phyloP scores from a whole-genome alignment of 164 flowering plant genomes.

The Nelumbo lutea region DNA sequence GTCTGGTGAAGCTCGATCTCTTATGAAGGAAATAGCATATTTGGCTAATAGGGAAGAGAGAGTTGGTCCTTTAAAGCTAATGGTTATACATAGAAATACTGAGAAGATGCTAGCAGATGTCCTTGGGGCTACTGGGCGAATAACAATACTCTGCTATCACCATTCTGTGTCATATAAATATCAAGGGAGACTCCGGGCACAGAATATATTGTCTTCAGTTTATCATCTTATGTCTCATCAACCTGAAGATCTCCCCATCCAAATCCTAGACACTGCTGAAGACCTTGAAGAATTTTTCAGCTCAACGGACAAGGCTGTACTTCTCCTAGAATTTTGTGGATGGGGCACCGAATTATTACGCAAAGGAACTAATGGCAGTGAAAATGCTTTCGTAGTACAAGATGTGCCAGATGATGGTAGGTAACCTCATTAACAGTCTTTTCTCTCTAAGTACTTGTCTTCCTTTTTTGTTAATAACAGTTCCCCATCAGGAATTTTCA shows the following conservation, averaged over 20 bases:
- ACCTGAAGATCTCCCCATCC: conserved; percentile 64
- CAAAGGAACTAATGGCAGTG: conserved; percentile 28
- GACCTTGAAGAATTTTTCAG: conserved; percentile 49
- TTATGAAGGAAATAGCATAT: conserved; percentile 57
- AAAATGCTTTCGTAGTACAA: conserved; percentile 14
- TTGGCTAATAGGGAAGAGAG: conserved; percentile 28
- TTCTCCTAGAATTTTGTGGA: conserved; percentile 84
- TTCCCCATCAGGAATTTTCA: neutral
- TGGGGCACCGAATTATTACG: conserved; percentile 58
- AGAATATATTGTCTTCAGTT: conserved; percentile 50
- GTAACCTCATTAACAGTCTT: conserved; percentile 3
- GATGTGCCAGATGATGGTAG: conserved; percentile 26
- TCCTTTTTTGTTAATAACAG: neutral
- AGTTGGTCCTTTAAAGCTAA: conserved; percentile 43
- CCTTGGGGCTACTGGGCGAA: conserved; percentile 64
- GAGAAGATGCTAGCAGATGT: conserved; percentile 65
- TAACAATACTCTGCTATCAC: conserved; percentile 50
- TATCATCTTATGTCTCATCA: conserved; percentile 36
- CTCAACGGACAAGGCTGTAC: conserved; percentile 74
- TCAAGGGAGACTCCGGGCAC: conserved; percentile 55
- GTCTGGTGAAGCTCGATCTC: conserved; percentile 82
- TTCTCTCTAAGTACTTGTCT: too few relatives aligned
- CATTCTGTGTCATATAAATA: conserved; percentile 64
- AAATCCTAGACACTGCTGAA: conserved; percentile 31
- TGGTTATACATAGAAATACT: conserved; percentile 49